Evolutionary conservation across 1,139 yeast genomes (phyloP).

Genomic region (Hansenula lynferdii): DNA sequence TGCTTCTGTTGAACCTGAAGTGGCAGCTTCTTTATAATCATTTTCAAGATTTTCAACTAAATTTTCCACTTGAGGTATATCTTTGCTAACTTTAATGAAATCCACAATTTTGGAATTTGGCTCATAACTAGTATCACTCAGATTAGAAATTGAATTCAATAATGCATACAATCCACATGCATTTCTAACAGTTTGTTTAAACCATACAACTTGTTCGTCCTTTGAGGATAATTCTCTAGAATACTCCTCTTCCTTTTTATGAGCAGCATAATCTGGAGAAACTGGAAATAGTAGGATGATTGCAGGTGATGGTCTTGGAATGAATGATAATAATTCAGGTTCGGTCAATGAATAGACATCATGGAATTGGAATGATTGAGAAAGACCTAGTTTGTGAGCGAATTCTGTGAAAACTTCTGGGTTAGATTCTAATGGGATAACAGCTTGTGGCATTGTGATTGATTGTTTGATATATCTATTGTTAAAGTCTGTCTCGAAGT

Average conservation of each 20-base stretch:
- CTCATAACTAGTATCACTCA: conserved; percentile 36
- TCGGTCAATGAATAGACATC: conserved; percentile 86
- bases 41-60: conserved; percentile 53
- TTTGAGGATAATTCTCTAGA: background rate
- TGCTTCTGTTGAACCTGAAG: conserved; percentile 73
- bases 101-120: conserved; percentile 11
- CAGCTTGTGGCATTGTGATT: conserved; percentile 33
- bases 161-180: conserved; percentile 94
- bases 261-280: conserved; percentile 50
- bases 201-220: conserved; percentile 48
- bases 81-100: conserved; percentile 11
- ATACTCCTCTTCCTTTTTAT: conserved; percentile 11
- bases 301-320: conserved; percentile 80
- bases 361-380: conserved; percentile 55
- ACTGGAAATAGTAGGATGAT: conserved; percentile 78
- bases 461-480: too few relatives aligned
- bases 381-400: conserved; percentile 63
- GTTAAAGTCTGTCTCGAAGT: too few relatives aligned
- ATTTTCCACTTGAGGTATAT: conserved; percentile 22
- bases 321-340: conserved; percentile 66
- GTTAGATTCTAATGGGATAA: conserved; percentile 87
- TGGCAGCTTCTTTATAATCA: conserved; percentile 58
- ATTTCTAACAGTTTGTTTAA: conserved; percentile 77
- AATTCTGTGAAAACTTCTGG: conserved; percentile 80
- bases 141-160: conserved; percentile 68